Percentiles rank a stretch among this genome's conserved stretches.
These are phyloP conservation scores for Pelargonium australe DNA, from an alignment of 441 rosid species.

Conservation along the genomic window DNA sequence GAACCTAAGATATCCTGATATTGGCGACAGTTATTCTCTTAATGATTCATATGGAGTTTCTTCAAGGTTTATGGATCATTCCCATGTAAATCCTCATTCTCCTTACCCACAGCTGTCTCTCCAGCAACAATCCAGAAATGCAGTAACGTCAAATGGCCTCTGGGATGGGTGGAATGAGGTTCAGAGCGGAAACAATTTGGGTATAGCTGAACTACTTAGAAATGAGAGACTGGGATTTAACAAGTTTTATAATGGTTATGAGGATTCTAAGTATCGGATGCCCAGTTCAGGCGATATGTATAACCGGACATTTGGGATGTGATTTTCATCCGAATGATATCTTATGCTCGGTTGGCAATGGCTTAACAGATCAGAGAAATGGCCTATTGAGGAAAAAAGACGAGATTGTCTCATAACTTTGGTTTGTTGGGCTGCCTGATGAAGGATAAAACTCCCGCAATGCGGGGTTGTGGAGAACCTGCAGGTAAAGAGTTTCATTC, in stretches of 20 bases:
- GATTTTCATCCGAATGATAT: constrained; percentile 26
- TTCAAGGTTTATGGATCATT: constrained; percentile 60
- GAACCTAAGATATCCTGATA: constrained; percentile 48
- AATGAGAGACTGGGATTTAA: constrained; percentile 69
- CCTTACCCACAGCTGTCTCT: constrained; percentile 45
- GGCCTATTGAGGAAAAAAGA: background rate
- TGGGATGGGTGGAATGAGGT: constrained; percentile 81
- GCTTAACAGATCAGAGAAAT: constrained; percentile 18
- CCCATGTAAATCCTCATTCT: constrained; percentile 46
- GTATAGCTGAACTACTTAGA: constrained; percentile 61
- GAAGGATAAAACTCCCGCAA: constrained; percentile 33
- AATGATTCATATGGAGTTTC: constrained; percentile 57
- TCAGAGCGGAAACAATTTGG: constrained; percentile 49
- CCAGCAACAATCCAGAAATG: constrained; percentile 53
- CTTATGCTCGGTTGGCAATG: constrained; percentile 24
- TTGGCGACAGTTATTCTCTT: constrained; percentile 44
- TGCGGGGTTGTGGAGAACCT: constrained; percentile 28
- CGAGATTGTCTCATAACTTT: constrained; percentile 21
- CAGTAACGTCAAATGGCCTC: constrained; percentile 56
- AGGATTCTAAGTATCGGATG: constrained; percentile 65
- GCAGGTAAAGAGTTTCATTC: constrained; percentile 4
- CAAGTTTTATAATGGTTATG: constrained; percentile 55
- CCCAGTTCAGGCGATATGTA: constrained; percentile 67
- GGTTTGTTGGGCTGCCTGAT: constrained; percentile 31
- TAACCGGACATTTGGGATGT: constrained; percentile 75